A percentile compares a stretch with the other conserved stretches of the same genome.
These are phyloP conservation scores for Rutstroemia sp. DNA, from an alignment of 2,329 filamentous ascomycete species.

Conservation along the genomic window DNA sequence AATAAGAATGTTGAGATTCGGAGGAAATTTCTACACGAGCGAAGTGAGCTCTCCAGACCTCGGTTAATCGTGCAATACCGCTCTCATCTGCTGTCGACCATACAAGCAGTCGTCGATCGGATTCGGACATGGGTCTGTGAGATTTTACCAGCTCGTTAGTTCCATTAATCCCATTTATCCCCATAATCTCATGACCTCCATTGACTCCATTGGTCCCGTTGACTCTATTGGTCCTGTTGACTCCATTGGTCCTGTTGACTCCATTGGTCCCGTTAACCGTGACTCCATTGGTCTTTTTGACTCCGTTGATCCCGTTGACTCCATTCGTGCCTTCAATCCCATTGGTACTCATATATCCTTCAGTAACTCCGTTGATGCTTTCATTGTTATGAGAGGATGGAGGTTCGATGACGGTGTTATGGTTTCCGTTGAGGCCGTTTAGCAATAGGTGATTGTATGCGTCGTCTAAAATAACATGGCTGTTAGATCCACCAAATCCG, in stretches of 20 bases:
- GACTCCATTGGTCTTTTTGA: no score
- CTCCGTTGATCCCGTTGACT: no score
- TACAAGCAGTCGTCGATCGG: neutral
- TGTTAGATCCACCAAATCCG: constrained; percentile 22
- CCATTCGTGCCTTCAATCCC: no score
- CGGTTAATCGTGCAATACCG: neutral
- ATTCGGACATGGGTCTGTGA: no score
- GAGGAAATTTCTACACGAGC: neutral
- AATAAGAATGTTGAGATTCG: neutral
- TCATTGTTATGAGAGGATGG: neutral
- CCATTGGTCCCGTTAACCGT: no score
- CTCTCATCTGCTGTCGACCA: neutral
- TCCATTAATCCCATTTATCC: no score
- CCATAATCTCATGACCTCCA: no score
- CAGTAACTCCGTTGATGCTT: neutral
- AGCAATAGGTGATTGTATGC: neutral
- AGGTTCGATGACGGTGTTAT: neutral
- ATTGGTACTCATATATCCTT: neutral
- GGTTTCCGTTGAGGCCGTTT: neutral
- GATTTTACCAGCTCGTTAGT: no score
- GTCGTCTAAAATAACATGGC: constrained; percentile 14
- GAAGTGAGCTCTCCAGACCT: neutral
- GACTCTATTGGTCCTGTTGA: no score
- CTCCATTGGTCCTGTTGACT: no score
- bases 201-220: no score